A percentile compares a stretch with the other conserved stretches of the same genome.
These are phyloP conservation scores for Pistacia vera DNA, from an alignment of 345 rosid species.

Conservation along the genomic window DNA sequence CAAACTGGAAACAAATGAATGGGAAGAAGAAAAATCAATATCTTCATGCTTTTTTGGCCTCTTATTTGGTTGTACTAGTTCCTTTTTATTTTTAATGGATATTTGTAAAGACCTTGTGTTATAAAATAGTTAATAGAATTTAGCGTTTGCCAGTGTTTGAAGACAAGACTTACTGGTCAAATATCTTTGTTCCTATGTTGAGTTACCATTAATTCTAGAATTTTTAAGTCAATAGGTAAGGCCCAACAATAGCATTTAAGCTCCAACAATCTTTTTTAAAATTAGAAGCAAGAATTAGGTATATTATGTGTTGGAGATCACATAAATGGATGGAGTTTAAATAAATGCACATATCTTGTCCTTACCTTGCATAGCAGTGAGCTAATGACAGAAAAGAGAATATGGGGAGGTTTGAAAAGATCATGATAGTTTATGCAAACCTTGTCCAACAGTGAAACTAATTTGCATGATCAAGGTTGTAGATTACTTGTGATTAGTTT, in stretches of 20 bases:
- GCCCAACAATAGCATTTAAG: not conserved
- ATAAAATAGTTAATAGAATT: too few relatives aligned
- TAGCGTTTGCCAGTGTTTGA: too few relatives aligned
- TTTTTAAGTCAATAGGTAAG: not conserved
- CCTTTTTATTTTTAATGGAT: not conserved
- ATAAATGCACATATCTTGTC: not conserved
- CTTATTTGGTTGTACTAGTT: not conserved
- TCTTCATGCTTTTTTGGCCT: not conserved
- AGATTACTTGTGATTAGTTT: not conserved
- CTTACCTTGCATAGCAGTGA: not conserved
- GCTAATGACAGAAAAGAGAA: not conserved
- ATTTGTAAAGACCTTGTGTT: not conserved
- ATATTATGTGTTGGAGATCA: not conserved
- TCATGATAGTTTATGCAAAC: not conserved
- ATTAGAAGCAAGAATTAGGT: not conserved
- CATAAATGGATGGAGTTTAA: not conserved
- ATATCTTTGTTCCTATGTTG: too few relatives aligned
- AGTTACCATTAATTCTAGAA: too few relatives aligned
- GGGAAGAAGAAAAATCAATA: not conserved
- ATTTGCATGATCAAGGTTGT: too few relatives aligned
- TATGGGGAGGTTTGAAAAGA: not conserved
- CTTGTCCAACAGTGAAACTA: not conserved
- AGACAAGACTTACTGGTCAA: too few relatives aligned
- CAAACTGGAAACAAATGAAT: not conserved
- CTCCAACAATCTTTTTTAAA: not conserved